These are phyloP conservation scores for Dillenia turbinata DNA, from an alignment of 164 flowering plant species.

Conservation along the genomic window DNA sequence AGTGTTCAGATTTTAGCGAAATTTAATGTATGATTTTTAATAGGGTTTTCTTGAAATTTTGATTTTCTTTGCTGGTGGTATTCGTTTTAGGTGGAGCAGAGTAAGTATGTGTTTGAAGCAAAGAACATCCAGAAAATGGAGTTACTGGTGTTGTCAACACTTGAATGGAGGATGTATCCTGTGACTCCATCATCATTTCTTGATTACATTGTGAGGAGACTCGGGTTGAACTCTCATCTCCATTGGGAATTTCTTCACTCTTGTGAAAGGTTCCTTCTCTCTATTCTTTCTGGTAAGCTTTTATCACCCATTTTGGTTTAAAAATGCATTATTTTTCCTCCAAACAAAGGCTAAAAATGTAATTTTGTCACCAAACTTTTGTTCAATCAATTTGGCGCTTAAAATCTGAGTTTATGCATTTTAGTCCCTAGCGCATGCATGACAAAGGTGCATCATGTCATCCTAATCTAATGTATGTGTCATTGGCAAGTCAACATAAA, in stretches of 20 bases:
- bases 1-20: not conserved
- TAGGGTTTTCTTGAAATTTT: not conserved
- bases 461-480: no score
- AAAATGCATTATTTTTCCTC: no score
- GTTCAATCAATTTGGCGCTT: no score
- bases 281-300: constrained; percentile 36
- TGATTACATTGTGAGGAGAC: constrained; percentile 50
- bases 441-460: no score
- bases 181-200: constrained; percentile 63
- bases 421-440: no score
- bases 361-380: no score
- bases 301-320: not conserved
- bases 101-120: constrained; percentile 45
- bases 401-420: no score
- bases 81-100: constrained; percentile 34
- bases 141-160: constrained; percentile 63
- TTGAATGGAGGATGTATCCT: constrained; percentile 68
- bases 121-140: constrained; percentile 70
- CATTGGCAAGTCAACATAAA: no score
- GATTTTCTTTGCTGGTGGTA: not conserved
- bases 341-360: no score
- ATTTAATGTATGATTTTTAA: not conserved
- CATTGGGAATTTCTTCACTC: constrained; percentile 46
- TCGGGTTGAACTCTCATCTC: constrained; percentile 32
- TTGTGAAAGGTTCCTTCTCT: constrained; percentile 44